Conservation (phyloP, 106 monocot species). For the Narthecium ossifragum region DNA sequence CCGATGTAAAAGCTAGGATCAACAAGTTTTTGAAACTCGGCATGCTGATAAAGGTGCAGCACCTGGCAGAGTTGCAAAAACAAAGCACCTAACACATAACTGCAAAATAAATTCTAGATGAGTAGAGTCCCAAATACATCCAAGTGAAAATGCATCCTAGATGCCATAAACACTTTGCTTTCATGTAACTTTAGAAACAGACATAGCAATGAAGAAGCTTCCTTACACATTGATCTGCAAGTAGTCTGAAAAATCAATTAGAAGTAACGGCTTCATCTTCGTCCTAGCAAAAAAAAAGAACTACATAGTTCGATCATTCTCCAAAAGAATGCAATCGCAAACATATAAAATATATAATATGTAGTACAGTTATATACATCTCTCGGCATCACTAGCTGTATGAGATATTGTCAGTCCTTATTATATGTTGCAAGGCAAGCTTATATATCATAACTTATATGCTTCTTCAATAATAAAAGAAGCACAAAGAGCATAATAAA, state of each 20-base stretch:
- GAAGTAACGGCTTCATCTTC: constrained; percentile 63
- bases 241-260: constrained; percentile 86
- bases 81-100: constrained; percentile 95
- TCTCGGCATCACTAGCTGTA: no score
- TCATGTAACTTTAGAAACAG: not conserved
- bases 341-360: no score
- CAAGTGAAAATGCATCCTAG: no score
- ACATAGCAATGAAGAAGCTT: not conserved
- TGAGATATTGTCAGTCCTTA: no score
- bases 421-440: no score
- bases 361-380: no score
- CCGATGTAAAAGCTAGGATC: constrained; percentile 96
- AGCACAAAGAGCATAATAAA: no score
- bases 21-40: constrained; percentile 67
- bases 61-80: constrained; percentile 88
- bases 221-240: constrained; percentile 90
- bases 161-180: not conserved
- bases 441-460: no score
- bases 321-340: not conserved
- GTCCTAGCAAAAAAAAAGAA: constrained; percentile 39
- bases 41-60: constrained; percentile 73
- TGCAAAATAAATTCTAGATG: constrained; percentile 46
- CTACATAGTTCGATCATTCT: not conserved
- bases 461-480: no score
- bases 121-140: no score